These are phyloP conservation scores for Tephrocybe sp. DNA, from an alignment of 768 basidiomycete genomes.

Conservation along the genomic window DNA sequence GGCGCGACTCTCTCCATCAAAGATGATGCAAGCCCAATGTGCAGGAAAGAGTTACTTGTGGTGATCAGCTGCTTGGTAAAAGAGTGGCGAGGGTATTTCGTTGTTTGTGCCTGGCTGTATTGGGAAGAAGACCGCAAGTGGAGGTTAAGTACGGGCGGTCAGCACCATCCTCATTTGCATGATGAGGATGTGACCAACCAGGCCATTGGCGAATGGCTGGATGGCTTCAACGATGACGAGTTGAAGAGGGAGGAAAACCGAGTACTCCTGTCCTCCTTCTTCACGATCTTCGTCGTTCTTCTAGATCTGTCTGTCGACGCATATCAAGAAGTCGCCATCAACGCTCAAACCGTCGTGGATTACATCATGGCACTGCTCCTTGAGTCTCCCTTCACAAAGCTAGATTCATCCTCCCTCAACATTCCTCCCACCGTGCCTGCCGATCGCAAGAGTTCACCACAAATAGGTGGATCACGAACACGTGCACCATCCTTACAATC, in stretches of 20 bases:
- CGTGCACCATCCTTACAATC: conserved; percentile 53
- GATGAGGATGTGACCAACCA: conserved; percentile 75
- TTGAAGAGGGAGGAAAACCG: conserved; percentile 73
- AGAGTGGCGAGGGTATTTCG: conserved; percentile 96
- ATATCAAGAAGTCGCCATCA: conserved; percentile 87
- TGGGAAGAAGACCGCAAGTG: conserved; percentile 87
- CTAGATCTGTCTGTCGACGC: conserved; percentile 92
- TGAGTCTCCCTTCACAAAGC: conserved; percentile 82
- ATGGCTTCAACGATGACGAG: conserved; percentile 65
- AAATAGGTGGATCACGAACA: conserved; percentile 39
- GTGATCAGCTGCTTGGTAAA: conserved; percentile 91
- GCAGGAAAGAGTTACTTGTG: conserved; percentile 89
- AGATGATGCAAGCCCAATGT: conserved; percentile 96
- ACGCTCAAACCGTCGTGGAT: conserved; percentile 90
- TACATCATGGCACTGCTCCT: conserved; percentile 89
- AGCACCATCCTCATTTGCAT: conserved; percentile 32
- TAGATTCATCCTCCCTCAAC: conserved; percentile 68
- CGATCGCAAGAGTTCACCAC: conserved; percentile 36
- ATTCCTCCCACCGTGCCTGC: conserved; percentile 43
- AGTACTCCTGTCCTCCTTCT: conserved; percentile 87
- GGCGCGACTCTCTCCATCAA: conserved; percentile 86
- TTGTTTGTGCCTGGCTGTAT: conserved; percentile 95
- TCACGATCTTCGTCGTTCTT: conserved; percentile 86
- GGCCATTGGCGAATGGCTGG: conserved; percentile 80
- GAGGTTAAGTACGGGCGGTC: conserved; percentile 39